Percentiles rank a stretch among this genome's conserved stretches.
phyloP scores from a whole-genome alignment of 1,284 basidiomycete species.

The Flammula alnicola region DNA sequence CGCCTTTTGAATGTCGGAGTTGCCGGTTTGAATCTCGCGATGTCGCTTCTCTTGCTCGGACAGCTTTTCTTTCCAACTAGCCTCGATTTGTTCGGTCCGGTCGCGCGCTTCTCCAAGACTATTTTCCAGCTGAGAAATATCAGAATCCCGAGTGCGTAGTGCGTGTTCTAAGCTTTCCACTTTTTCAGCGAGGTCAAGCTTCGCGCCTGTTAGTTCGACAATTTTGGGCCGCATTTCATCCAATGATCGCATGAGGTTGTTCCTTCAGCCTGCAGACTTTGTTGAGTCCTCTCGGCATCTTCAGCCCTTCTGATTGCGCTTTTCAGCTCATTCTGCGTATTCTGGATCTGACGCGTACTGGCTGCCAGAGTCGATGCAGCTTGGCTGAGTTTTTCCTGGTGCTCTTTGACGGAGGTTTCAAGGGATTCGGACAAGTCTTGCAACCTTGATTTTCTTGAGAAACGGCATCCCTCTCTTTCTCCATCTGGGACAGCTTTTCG shows the following conservation, averaged over 20 bases:
- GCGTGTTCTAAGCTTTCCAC: constrained; percentile 58
- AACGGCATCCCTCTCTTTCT: constrained; percentile 51
- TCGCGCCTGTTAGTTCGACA: constrained; percentile 73
- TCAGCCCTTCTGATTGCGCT: constrained; percentile 67
- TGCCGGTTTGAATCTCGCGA: constrained; percentile 47
- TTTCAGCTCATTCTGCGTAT: constrained; percentile 63
- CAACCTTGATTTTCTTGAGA: constrained; percentile 50
- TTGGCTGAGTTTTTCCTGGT: constrained; percentile 63
- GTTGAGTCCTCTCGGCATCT: constrained; percentile 72
- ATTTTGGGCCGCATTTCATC: constrained; percentile 87
- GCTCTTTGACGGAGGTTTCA: constrained; percentile 49
- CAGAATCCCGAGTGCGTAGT: constrained; percentile 56
- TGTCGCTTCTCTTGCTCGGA: constrained; percentile 55
- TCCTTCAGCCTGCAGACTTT: constrained; percentile 74
- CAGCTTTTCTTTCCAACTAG: constrained; percentile 46
- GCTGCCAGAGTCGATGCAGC: constrained; percentile 56
- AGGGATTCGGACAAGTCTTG: constrained; percentile 50
- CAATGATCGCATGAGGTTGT: constrained; percentile 72
- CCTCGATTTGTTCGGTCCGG: constrained; percentile 50
- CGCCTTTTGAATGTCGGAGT: constrained; percentile 64
- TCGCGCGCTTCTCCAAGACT: constrained; percentile 57
- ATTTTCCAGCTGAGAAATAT: constrained; percentile 65
- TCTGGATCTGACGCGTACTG: constrained; percentile 61
- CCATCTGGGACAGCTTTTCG: constrained; percentile 47
- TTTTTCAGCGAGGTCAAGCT: constrained; percentile 68